These are phyloP conservation scores for Ceriops decandra DNA, from an alignment of 345 rosid species.

Conservation along the genomic window DNA sequence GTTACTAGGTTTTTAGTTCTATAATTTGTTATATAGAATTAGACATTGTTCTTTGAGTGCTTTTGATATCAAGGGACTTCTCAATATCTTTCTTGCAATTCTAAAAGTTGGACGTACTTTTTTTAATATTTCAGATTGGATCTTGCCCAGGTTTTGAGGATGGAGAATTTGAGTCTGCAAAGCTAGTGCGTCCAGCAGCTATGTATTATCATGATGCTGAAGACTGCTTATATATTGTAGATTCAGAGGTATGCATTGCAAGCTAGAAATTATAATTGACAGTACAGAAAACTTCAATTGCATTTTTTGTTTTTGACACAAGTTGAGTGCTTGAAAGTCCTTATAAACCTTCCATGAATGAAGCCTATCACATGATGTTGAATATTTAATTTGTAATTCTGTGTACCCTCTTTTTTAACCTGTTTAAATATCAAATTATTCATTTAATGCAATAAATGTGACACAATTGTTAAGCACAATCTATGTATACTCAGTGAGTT, in stretches of 20 bases:
- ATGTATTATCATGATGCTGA: constrained; percentile 60
- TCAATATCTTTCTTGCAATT: neutral
- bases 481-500: too few relatives aligned
- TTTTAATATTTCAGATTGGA: constrained; percentile 80
- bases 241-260: constrained; percentile 68
- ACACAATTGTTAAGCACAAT: too few relatives aligned
- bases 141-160: constrained; percentile 96
- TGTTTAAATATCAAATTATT: too few relatives aligned
- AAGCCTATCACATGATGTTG: neutral
- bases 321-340: neutral
- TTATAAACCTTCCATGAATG: neutral
- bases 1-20: too few relatives aligned
- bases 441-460: too few relatives aligned
- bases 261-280: constrained; percentile 14
- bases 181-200: constrained; percentile 77
- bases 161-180: constrained; percentile 86
- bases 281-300: neutral
- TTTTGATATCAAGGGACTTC: neutral
- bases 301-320: neutral
- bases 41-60: too few relatives aligned
- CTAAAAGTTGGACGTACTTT: constrained; percentile 30
- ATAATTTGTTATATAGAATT: too few relatives aligned
- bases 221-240: constrained; percentile 80
- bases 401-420: too few relatives aligned
- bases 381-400: too few relatives aligned